These are phyloP conservation scores for Cladosporium sp. DNA, from an alignment of 2,329 filamentous ascomycete species.

Conservation along the genomic window DNA sequence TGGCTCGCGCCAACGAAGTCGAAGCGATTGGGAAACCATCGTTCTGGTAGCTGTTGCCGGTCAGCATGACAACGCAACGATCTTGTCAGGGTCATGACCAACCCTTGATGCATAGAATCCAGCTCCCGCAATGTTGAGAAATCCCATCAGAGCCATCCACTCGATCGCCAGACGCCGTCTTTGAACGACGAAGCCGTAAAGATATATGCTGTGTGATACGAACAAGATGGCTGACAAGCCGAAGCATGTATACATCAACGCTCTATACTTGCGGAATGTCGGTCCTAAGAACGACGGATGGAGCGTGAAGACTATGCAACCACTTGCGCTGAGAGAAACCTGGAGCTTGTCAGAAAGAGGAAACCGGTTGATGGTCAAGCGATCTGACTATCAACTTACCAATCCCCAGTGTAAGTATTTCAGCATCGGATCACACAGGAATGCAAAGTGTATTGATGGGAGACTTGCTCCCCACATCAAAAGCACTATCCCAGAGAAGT, in stretches of 20 bases:
- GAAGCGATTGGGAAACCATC: slow-evolving; percentile 12
- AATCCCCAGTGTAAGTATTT: slow-evolving; percentile 13
- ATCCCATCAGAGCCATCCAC: slow-evolving; percentile 16
- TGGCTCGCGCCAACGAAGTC: slow-evolving; percentile 18
- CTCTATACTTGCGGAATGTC: slow-evolving; percentile 11
- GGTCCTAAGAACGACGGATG: slow-evolving; percentile 14
- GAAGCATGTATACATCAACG: slow-evolving; percentile 15
- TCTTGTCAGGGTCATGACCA: not conserved
- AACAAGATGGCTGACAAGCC: slow-evolving; percentile 16
- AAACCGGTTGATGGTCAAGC: not conserved
- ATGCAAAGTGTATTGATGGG: slow-evolving; percentile 16
- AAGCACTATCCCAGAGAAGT: slow-evolving; percentile 17
- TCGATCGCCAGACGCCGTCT: slow-evolving; percentile 12
- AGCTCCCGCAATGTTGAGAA: slow-evolving; percentile 14
- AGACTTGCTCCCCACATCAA: slow-evolving; percentile 18
- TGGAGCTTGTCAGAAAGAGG: not conserved
- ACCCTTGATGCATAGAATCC: slow-evolving; percentile 14
- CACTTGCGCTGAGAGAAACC: slow-evolving; percentile 12
- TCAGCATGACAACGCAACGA: not conserved
- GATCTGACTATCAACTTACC: slow-evolving; percentile 5
- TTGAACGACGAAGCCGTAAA: slow-evolving; percentile 14
- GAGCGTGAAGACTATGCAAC: slow-evolving; percentile 15
- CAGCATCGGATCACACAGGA: slow-evolving; percentile 11
- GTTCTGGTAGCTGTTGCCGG: slow-evolving; percentile 13
- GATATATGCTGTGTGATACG: slow-evolving; percentile 14